Percentiles rank a stretch among this genome's conserved stretches.
Evolutionary conservation across 805 yeast genomes (phyloP).

Genomic region (Wickerhamiella australiensis): DNA sequence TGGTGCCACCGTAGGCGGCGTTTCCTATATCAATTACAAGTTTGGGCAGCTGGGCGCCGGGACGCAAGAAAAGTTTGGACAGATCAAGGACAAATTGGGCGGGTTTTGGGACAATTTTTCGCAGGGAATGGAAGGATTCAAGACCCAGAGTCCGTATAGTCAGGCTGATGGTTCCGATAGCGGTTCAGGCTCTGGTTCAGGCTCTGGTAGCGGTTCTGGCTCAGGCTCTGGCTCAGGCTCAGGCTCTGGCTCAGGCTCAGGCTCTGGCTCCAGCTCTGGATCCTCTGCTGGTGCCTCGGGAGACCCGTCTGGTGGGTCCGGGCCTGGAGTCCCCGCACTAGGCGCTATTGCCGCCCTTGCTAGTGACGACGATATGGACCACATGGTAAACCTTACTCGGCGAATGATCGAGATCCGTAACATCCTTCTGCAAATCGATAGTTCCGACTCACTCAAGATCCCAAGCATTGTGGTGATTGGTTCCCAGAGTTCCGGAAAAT

Average conservation of each 20-base stretch:
- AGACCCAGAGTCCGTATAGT: not conserved
- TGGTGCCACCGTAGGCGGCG: slow-evolving; percentile 90
- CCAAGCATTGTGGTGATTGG: slow-evolving; percentile 97
- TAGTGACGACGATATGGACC: slow-evolving; percentile 41
- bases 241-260: not conserved
- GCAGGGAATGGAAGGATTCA: not conserved
- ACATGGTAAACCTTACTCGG: slow-evolving; percentile 78
- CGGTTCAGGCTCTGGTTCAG: not conserved
- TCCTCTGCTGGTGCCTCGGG: too few relatives aligned
- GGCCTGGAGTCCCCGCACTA: slow-evolving; percentile 32
- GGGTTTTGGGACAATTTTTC: slow-evolving; percentile 24
- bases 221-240: not conserved
- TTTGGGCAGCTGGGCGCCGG: slow-evolving; percentile 73
- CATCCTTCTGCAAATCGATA: slow-evolving; percentile 62
- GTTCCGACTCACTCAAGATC: slow-evolving; percentile 60
- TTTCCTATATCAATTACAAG: slow-evolving; percentile 83
- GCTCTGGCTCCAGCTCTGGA: not conserved
- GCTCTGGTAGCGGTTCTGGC: slow-evolving; percentile 5
- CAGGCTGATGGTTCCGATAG: slow-evolving; percentile 3
- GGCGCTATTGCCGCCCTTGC: slow-evolving; percentile 47
- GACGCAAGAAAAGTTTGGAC: slow-evolving; percentile 52
- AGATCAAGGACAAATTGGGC: slow-evolving; percentile 38
- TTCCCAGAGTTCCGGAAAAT: slow-evolving; percentile 93
- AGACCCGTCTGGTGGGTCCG: slow-evolving; percentile 26
- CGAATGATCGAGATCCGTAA: slow-evolving; percentile 95